Evolutionary conservation across 1,139 yeast species (phyloP).

Genomic region (Suhomyces guaymorum): DNA sequence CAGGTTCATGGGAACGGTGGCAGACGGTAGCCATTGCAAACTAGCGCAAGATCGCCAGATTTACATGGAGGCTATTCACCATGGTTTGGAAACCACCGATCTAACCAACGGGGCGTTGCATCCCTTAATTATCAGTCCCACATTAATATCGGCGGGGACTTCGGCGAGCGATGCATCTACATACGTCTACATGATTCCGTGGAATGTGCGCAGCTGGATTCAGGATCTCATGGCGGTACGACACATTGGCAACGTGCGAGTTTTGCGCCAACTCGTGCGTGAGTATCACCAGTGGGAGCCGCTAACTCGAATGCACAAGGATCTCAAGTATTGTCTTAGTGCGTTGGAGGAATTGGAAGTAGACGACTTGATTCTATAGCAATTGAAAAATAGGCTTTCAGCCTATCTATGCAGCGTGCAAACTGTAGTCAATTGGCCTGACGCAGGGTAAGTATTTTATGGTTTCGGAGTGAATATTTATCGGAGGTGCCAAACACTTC

Average conservation of each 20-base stretch:
- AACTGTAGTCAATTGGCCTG: no score
- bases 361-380: constrained; percentile 31
- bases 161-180: constrained; percentile 3
- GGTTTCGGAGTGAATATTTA: no score
- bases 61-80: constrained; percentile 33
- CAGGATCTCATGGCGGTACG: constrained; percentile 38
- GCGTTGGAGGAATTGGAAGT: constrained; percentile 36
- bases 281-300: constrained; percentile 47
- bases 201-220: constrained; percentile 41
- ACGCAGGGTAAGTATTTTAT: no score
- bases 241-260: constrained; percentile 35
- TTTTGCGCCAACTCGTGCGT: constrained; percentile 32
- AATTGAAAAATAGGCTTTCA: not conserved
- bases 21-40: constrained; percentile 33
- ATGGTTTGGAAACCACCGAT: constrained; percentile 41
- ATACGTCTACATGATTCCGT: constrained; percentile 35
- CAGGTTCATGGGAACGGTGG: constrained; percentile 26
- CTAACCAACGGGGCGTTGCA: constrained; percentile 17
- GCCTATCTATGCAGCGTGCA: no score
- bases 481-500: no score
- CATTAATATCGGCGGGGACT: not conserved
- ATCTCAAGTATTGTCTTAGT: constrained; percentile 41
- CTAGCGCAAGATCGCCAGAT: constrained; percentile 27
- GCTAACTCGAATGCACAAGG: constrained; percentile 32
- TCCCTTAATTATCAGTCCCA: constrained; percentile 3